phyloP scores from a whole-genome alignment of 2,329 filamentous ascomycete genomes.

The Cryphonectria radicalis region DNA sequence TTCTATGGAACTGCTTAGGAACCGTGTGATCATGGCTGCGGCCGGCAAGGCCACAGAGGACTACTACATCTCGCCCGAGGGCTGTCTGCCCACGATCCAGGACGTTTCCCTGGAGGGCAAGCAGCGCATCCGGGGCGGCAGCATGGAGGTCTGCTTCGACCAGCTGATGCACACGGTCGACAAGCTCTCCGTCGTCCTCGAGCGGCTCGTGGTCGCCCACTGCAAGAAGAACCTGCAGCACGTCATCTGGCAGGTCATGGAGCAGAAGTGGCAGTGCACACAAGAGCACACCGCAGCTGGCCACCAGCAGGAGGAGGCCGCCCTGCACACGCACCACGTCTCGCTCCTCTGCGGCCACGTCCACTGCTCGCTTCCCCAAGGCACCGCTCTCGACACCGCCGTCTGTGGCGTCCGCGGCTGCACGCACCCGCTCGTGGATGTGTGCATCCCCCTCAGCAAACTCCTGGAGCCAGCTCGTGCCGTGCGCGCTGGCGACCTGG shows the following conservation, averaged over 20 bases:
- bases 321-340: slow-evolving; percentile 11
- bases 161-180: slow-evolving; percentile 24
- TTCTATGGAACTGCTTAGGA: background rate
- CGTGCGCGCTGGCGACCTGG: slow-evolving; percentile 11
- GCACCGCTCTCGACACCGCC: background rate
- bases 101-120: slow-evolving; percentile 20
- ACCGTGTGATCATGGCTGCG: slow-evolving; percentile 15
- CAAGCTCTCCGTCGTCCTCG: slow-evolving; percentile 7
- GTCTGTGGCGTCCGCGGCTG: slow-evolving; percentile 21
- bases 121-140: slow-evolving; percentile 21
- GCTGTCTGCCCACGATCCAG: slow-evolving; percentile 10
- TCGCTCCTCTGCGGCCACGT: slow-evolving; percentile 27
- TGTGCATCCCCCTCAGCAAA: slow-evolving; percentile 23
- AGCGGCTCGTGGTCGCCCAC: slow-evolving; percentile 18
- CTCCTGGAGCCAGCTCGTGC: slow-evolving; percentile 15
- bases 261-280: slow-evolving; percentile 13
- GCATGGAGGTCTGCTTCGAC: slow-evolving; percentile 29
- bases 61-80: slow-evolving; percentile 23
- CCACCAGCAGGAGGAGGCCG: background rate
- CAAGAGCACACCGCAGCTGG: background rate
- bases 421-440: slow-evolving; percentile 17
- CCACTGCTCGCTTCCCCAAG: slow-evolving; percentile 13
- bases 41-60: slow-evolving; percentile 21
- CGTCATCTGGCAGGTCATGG: slow-evolving; percentile 16
- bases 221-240: slow-evolving; percentile 20